Conservation (phyloP, 1,284 basidiomycete genomes). For the Ganoderma leucocontextum region DNA sequence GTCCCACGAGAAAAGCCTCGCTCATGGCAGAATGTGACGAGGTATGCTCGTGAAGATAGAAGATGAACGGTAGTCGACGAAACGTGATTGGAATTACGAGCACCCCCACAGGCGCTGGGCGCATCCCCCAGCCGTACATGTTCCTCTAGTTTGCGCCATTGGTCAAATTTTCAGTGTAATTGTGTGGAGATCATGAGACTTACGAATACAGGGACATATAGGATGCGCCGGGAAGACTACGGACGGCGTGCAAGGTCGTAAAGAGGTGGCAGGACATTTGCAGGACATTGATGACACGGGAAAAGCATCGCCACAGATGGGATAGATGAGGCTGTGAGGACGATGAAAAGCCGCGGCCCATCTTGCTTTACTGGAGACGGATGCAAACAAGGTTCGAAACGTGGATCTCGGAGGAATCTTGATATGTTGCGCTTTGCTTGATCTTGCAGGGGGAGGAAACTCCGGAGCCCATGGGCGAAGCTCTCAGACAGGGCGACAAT, state of each 20-base stretch:
- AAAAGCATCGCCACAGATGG: constrained; percentile 4
- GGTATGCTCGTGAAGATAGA: not conserved
- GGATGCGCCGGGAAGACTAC: not conserved
- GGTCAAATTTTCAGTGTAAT: constrained; percentile 1
- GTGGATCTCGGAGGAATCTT: constrained; percentile 3
- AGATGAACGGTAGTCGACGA: not conserved
- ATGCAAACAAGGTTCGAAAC: constrained; percentile 15
- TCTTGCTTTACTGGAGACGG: constrained; percentile 7
- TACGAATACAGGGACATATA: constrained; percentile 2
- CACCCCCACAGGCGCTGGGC: not conserved
- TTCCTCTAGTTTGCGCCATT: not conserved
- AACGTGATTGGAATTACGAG: not conserved
- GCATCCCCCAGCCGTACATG: not conserved
- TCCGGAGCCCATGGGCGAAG: constrained; percentile 1
- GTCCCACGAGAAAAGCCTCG: not conserved
- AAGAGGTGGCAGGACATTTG: not conserved
- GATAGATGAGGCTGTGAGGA: constrained; percentile 1
- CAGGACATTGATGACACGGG: not conserved
- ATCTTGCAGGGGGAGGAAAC: not conserved
- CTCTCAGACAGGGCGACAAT: constrained; percentile 3
- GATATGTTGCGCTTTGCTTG: constrained; percentile 3
- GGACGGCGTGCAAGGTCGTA: not conserved
- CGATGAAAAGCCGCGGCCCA: not conserved
- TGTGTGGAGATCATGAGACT: not conserved
- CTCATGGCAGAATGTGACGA: not conserved